Evolutionary conservation across 1,284 basidiomycete genomes (phyloP).

Genomic region (Sanghuangporus baumii): DNA sequence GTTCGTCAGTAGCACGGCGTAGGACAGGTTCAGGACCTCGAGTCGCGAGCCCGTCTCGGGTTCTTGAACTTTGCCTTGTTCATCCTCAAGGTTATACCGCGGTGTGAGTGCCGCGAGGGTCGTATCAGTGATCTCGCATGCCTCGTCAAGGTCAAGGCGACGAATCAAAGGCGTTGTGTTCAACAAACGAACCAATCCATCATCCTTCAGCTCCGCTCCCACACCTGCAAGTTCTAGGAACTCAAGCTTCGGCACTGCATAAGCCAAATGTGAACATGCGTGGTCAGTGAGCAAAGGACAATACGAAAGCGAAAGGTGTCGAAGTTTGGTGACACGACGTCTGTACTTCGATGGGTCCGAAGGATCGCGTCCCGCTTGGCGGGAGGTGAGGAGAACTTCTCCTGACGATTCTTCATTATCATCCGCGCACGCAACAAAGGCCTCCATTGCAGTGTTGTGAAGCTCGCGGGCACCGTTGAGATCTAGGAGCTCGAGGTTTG

Average conservation of each 20-base stretch:
- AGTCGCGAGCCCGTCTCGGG: slow-evolving; percentile 52
- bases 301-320: slow-evolving; percentile 75
- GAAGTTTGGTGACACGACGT: slow-evolving; percentile 63
- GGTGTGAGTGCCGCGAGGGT: slow-evolving; percentile 68
- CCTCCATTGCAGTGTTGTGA: slow-evolving; percentile 69
- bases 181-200: slow-evolving; percentile 69
- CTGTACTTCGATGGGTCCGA: slow-evolving; percentile 45
- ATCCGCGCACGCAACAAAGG: slow-evolving; percentile 56
- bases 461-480: slow-evolving; percentile 67
- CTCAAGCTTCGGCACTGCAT: slow-evolving; percentile 71
- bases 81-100: slow-evolving; percentile 7
- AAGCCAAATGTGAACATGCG: slow-evolving; percentile 66
- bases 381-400: slow-evolving; percentile 47
- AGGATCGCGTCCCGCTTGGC: slow-evolving; percentile 59
- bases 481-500: slow-evolving; percentile 79
- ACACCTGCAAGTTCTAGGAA: slow-evolving; percentile 79
- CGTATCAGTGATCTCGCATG: slow-evolving; percentile 67
- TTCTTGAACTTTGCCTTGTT: slow-evolving; percentile 22
- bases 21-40: slow-evolving; percentile 71
- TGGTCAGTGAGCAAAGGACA: slow-evolving; percentile 71
- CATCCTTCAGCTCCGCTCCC: slow-evolving; percentile 60
- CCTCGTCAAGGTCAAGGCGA: slow-evolving; percentile 82
- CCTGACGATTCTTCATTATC: slow-evolving; percentile 27
- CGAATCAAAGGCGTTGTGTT: slow-evolving; percentile 65
- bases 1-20: slow-evolving; percentile 57